Conservation (phyloP, 2,329 filamentous ascomycete genomes). For the Botrytis fragariae region DNA sequence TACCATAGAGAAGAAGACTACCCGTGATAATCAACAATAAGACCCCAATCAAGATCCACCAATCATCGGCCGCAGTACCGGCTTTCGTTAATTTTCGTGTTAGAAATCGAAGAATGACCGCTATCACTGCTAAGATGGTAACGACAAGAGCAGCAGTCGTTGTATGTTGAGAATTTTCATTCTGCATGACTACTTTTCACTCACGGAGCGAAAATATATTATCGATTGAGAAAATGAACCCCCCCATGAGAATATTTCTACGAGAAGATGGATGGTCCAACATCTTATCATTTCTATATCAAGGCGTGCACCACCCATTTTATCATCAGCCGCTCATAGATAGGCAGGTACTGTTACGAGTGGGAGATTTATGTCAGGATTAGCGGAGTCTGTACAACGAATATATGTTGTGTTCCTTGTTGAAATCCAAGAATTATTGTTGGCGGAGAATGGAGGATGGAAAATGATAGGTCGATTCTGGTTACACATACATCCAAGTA, state of each 20-base stretch:
- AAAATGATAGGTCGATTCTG: neutral
- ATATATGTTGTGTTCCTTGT: neutral
- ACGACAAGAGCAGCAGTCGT: conserved; percentile 13
- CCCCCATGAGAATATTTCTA: neutral
- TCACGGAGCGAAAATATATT: neutral
- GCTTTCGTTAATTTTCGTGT: conserved; percentile 15
- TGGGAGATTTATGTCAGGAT: neutral
- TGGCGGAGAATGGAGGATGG: neutral
- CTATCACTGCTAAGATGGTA: conserved; percentile 12
- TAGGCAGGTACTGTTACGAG: neutral
- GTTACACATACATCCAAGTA: neutral
- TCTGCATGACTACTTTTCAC: conserved; percentile 9
- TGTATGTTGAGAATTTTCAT: conserved; percentile 6
- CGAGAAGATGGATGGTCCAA: neutral
- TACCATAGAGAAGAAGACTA: conserved; percentile 19
- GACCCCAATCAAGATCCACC: conserved; percentile 20
- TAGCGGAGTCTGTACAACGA: conserved; percentile 2
- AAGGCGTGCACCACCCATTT: neutral
- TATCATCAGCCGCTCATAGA: neutral
- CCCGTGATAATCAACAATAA: neutral
- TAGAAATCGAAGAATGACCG: conserved; percentile 22
- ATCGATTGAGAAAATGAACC: neutral
- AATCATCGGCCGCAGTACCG: conserved; percentile 21
- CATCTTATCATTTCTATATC: conserved; percentile 6
- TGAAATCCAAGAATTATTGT: neutral